phyloP scores from a whole-genome alignment of 2,329 filamentous ascomycete genomes.

The Monosporascus cannonballus region DNA sequence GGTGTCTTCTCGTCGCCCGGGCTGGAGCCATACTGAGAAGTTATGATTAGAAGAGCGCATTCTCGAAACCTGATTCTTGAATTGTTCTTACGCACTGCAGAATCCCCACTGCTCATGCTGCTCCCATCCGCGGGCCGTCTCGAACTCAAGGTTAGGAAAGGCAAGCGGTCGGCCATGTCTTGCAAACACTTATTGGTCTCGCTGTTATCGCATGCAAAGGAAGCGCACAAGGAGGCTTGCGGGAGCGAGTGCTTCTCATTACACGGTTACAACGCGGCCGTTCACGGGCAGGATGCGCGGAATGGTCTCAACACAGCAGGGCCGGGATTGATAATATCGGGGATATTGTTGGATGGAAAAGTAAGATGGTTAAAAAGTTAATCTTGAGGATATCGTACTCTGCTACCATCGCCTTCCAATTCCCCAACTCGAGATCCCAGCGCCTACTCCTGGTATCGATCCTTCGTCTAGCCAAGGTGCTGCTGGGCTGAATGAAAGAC shows the following conservation, averaged over 20 bases:
- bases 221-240: background rate
- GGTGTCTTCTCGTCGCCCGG: constrained; percentile 31
- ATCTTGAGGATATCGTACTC: too few relatives aligned
- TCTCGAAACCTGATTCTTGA: constrained; percentile 17
- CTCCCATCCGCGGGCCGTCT: constrained; percentile 38
- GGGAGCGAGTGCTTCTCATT: constrained; percentile 3
- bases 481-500: too few relatives aligned
- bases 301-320: background rate
- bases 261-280: constrained; percentile 16
- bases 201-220: background rate
- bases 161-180: constrained; percentile 36
- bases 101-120: constrained; percentile 42
- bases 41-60: constrained; percentile 24
- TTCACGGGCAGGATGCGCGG: constrained; percentile 5
- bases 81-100: constrained; percentile 36
- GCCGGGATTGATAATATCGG: too few relatives aligned
- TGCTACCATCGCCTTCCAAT: too few relatives aligned
- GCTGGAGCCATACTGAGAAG: constrained; percentile 39
- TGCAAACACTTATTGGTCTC: background rate
- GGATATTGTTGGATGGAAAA: too few relatives aligned
- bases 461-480: too few relatives aligned
- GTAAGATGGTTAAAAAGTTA: too few relatives aligned
- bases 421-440: too few relatives aligned
- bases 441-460: too few relatives aligned
- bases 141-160: constrained; percentile 49